These are phyloP conservation scores for Boletales sp. DNA, from an alignment of 768 basidiomycete species.

Conservation along the genomic window DNA sequence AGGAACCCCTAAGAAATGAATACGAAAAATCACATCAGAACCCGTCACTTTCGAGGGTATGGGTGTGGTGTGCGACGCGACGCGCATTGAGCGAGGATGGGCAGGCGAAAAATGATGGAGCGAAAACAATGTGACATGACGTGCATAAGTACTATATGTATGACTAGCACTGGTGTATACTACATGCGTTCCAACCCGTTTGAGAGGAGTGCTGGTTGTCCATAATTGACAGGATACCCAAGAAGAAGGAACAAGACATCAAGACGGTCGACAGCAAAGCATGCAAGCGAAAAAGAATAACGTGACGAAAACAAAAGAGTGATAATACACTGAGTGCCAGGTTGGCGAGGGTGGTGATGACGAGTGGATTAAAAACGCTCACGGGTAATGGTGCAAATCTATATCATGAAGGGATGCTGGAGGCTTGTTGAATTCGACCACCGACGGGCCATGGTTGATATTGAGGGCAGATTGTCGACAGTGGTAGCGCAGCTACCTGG, in stretches of 20 bases:
- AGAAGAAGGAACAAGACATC: conserved; percentile 29
- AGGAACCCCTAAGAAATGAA: no score
- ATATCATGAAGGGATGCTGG: conserved; percentile 34
- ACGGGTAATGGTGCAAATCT: conserved; percentile 16
- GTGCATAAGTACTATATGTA: conserved; percentile 24
- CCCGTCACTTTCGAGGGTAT: no score
- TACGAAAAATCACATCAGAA: no score
- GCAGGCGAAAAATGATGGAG: conserved; percentile 5
- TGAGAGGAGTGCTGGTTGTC: conserved; percentile 23
- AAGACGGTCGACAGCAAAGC: conserved; percentile 15
- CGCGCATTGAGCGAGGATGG: not conserved
- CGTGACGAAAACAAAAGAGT: not conserved
- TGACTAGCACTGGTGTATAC: conserved; percentile 22
- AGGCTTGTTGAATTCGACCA: conserved; percentile 34
- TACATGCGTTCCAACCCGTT: conserved; percentile 34
- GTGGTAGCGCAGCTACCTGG: conserved; percentile 28
- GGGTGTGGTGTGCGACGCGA: no score
- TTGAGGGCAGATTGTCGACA: conserved; percentile 31
- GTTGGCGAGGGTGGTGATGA: conserved; percentile 9
- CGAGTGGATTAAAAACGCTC: not conserved
- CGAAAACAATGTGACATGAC: conserved; percentile 14
- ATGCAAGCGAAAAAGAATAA: conserved; percentile 3
- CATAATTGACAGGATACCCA: conserved; percentile 19
- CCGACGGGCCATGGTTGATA: conserved; percentile 34
- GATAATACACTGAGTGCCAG: conserved; percentile 15